Percentiles rank a stretch among this genome's conserved stretches.
phyloP scores from a whole-genome alignment of 306 rosid genomes.

The Cicer judaicum region DNA sequence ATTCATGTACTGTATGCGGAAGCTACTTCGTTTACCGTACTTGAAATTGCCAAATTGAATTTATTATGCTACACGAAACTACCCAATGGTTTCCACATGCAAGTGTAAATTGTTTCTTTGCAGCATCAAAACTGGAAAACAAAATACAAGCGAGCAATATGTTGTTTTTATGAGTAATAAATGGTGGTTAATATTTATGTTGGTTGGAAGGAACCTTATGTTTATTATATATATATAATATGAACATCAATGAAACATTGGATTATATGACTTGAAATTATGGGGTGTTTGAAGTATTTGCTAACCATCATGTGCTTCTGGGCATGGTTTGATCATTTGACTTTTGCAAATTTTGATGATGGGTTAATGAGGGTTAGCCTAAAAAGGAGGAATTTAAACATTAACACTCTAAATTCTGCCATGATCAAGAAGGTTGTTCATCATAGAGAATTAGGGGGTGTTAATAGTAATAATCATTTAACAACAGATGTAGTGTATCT shows the following conservation, averaged over 20 bases:
- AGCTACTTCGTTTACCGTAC: slow-evolving; percentile 21
- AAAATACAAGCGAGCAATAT: not conserved
- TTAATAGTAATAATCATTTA: slow-evolving; percentile 3
- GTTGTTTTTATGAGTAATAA: not conserved
- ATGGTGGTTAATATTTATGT: not conserved
- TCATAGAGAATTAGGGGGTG: slow-evolving; percentile 12
- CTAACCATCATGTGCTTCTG: slow-evolving; percentile 39
- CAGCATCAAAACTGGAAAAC: not conserved
- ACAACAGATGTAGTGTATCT: slow-evolving; percentile 61
- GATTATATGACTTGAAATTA: slow-evolving; percentile 23
- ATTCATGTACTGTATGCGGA: not conserved
- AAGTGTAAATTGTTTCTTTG: slow-evolving; percentile 25
- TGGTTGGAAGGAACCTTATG: not conserved
- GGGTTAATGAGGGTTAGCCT: slow-evolving; percentile 49
- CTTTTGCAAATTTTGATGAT: slow-evolving; percentile 44
- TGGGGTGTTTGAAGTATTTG: slow-evolving; percentile 40
- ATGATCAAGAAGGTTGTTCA: slow-evolving; percentile 42
- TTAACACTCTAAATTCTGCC: slow-evolving; percentile 43
- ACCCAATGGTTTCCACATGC: slow-evolving; percentile 1
- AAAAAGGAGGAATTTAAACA: slow-evolving; percentile 42
- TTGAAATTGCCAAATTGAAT: not conserved
- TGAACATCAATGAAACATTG: not conserved
- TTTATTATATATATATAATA: not conserved
- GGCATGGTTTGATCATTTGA: slow-evolving; percentile 51
- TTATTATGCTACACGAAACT: slow-evolving; percentile 6